phyloP scores from a whole-genome alignment of 1,284 basidiomycete species.

The Chondrostereum purpureum region DNA sequence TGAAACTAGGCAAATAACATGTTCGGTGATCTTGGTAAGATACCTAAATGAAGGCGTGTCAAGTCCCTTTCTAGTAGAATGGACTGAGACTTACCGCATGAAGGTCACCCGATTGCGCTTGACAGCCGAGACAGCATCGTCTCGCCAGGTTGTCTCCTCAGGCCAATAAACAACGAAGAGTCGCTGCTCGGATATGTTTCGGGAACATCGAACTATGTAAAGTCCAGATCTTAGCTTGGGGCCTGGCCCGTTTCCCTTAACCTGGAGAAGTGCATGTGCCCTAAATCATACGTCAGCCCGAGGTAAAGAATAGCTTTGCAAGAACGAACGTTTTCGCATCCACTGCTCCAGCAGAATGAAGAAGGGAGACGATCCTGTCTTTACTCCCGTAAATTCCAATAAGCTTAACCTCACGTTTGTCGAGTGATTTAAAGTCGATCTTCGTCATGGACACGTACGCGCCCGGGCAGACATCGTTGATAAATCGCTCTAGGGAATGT shows the following conservation, averaged over 20 bases:
- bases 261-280: conserved; percentile 9
- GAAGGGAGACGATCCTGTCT: conserved; percentile 38
- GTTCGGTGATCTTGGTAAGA: conserved; percentile 50
- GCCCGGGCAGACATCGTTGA: conserved; percentile 39
- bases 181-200: conserved; percentile 14
- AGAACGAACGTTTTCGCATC: conserved; percentile 17
- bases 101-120: conserved; percentile 51
- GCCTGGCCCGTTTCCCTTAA: conserved; percentile 17
- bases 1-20: conserved; percentile 42
- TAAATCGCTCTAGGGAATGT: conserved; percentile 35
- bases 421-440: conserved; percentile 45
- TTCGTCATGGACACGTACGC: conserved; percentile 45
- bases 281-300: conserved; percentile 5
- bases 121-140: conserved; percentile 37
- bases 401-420: conserved; percentile 36
- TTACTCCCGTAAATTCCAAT: conserved; percentile 53
- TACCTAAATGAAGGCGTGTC: conserved; percentile 30
- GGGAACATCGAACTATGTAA: conserved; percentile 30
- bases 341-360: conserved; percentile 28
- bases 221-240: conserved; percentile 43
- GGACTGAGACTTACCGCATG: conserved; percentile 38
- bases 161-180: conserved; percentile 56
- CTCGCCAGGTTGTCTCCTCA: conserved; percentile 53
- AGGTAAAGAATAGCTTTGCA: neutral
- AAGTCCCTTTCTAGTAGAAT: conserved; percentile 8